Percentiles rank a stretch among this genome's conserved stretches.
Conservation (phyloP, 1,284 basidiomycete genomes). For the Hortiboletus rubellus region DNA sequence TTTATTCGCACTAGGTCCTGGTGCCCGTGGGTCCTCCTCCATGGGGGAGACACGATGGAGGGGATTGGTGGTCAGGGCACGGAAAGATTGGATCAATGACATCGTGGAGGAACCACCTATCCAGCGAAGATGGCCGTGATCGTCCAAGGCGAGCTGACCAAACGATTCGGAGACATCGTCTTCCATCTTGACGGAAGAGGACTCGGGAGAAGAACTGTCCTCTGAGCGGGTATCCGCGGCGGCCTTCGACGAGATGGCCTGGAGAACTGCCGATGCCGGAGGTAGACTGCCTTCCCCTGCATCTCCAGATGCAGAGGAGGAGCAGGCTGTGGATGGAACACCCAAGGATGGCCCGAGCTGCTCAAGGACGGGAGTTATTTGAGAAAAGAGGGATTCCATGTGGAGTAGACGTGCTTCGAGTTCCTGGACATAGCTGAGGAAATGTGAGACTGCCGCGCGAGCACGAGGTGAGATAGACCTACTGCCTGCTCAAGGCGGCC, state of each 20-base stretch:
- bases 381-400: conserved; percentile 78
- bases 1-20: conserved; percentile 75
- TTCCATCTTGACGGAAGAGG: conserved; percentile 59
- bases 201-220: conserved; percentile 38
- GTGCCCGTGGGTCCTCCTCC: conserved; percentile 76
- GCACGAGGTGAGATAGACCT: conserved; percentile 35
- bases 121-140: conserved; percentile 89
- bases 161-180: conserved; percentile 77
- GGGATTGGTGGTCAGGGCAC: conserved; percentile 68
- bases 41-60: conserved; percentile 76
- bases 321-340: conserved; percentile 34
- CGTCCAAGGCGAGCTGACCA: conserved; percentile 84
- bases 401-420: conserved; percentile 80
- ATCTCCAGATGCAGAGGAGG: conserved; percentile 34
- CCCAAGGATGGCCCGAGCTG: conserved; percentile 58
- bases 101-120: conserved; percentile 90
- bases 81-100: conserved; percentile 88
- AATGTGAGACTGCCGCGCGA: conserved; percentile 21
- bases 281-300: conserved; percentile 34
- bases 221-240: conserved; percentile 33
- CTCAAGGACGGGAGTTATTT: conserved; percentile 74
- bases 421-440: conserved; percentile 78
- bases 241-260: conserved; percentile 45
- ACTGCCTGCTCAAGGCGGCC: conserved; percentile 83
- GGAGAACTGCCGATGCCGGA: conserved; percentile 41